These are phyloP conservation scores for Drechslerella stenobrocha DNA, from an alignment of 2,329 filamentous ascomycete genomes.

Conservation along the genomic window DNA sequence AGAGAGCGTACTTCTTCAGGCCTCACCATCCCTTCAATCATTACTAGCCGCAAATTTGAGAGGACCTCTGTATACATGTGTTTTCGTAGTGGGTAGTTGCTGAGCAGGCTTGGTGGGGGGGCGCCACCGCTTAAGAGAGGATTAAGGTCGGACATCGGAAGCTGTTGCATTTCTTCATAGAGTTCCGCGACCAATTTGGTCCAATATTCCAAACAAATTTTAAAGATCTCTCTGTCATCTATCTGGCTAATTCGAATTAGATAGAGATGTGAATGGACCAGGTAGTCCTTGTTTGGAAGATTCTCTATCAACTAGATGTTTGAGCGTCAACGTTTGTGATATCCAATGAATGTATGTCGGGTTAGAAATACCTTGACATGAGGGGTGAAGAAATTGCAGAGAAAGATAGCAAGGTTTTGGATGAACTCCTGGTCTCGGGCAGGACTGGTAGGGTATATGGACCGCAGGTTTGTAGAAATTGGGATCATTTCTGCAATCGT, in stretches of 20 bases:
- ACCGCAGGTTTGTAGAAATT: slow-evolving; percentile 82
- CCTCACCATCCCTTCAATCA: slow-evolving; percentile 99
- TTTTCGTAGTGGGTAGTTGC: slow-evolving; percentile 90
- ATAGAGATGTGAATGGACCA: slow-evolving; percentile 96
- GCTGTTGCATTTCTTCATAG: slow-evolving; percentile 97
- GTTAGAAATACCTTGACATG: slow-evolving; percentile 71
- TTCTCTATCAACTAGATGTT: slow-evolving; percentile 80
- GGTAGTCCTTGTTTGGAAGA: slow-evolving; percentile 89
- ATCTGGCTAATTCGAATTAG: slow-evolving; percentile 98
- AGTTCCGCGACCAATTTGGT: slow-evolving; percentile 96
- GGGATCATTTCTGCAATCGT: slow-evolving; percentile 93
- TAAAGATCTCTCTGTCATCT: slow-evolving; percentile 98
- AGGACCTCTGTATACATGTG: slow-evolving; percentile 96
- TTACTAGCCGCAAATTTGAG: slow-evolving; percentile 90
- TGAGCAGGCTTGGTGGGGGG: slow-evolving; percentile 78
- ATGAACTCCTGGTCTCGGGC: slow-evolving; percentile 95
- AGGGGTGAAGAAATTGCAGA: slow-evolving; percentile 95
- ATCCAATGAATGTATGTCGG: neutral
- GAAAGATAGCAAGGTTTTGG: slow-evolving; percentile 90
- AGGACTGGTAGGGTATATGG: slow-evolving; percentile 88
- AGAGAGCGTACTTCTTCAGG: slow-evolving; percentile 79
- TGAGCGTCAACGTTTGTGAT: neutral
- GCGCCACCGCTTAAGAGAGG: slow-evolving; percentile 83
- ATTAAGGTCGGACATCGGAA: slow-evolving; percentile 90
- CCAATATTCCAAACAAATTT: slow-evolving; percentile 99